phyloP scores from a whole-genome alignment of 2,329 filamentous ascomycete species.

The Colletotrichum chrysophilum region DNA sequence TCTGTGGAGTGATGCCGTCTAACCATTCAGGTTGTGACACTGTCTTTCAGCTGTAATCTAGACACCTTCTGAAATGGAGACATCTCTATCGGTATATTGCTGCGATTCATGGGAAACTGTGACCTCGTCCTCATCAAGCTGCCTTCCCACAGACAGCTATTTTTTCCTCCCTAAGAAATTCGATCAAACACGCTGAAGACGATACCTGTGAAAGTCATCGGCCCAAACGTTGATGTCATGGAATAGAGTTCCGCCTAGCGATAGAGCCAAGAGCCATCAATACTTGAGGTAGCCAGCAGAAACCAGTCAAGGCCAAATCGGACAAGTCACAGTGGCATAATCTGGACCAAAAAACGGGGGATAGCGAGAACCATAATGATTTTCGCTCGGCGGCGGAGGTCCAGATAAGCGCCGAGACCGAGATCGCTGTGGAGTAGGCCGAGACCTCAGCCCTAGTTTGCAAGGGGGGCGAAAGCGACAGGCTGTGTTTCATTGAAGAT shows the following conservation, averaged over 20 bases:
- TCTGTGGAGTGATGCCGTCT: constrained; percentile 59
- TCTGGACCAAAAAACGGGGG: background rate
- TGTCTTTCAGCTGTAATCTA: background rate
- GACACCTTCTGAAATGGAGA: background rate
- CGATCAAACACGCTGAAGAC: background rate
- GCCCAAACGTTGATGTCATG: background rate
- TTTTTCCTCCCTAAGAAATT: background rate
- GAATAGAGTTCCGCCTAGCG: background rate
- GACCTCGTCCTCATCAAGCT: background rate
- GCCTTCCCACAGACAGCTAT: background rate
- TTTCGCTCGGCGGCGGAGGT: background rate
- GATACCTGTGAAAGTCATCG: background rate
- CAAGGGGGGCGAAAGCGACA: background rate
- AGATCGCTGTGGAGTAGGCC: background rate
- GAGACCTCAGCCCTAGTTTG: background rate
- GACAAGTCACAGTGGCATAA: background rate
- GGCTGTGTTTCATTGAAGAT: background rate
- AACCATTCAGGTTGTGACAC: background rate
- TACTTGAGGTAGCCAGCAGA: background rate
- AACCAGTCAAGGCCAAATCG: background rate
- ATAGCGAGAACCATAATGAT: background rate
- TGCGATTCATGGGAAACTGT: background rate
- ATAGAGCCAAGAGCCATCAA: background rate
- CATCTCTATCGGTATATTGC: background rate
- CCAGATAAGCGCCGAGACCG: background rate